These are phyloP conservation scores for Bruguiera parviflora DNA, from an alignment of 345 rosid genomes.

Conservation along the genomic window DNA sequence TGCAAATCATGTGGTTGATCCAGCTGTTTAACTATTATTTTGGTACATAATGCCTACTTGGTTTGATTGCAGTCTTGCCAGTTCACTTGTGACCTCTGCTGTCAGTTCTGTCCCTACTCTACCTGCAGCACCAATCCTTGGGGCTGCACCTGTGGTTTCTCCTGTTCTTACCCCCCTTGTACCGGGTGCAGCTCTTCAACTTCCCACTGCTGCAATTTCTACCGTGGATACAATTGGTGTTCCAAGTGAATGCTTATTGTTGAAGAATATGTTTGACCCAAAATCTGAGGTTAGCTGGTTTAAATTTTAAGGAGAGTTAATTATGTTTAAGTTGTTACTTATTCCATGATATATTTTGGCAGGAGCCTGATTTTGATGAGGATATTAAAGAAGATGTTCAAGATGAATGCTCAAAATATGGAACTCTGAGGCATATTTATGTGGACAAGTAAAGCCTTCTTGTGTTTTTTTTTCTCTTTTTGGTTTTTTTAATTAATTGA, in stretches of 20 bases:
- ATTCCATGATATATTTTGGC: conserved; percentile 18
- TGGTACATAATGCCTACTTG: conserved; percentile 7
- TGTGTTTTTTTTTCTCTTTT: background rate
- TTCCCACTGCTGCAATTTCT: conserved; percentile 43
- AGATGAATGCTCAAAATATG: conserved; percentile 80
- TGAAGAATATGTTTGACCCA: conserved; percentile 97
- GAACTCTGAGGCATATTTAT: conserved; percentile 63
- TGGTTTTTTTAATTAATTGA: too few species aligned
- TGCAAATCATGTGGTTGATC: background rate
- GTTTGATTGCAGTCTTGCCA: conserved; percentile 30
- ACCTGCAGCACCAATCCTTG: conserved; percentile 40
- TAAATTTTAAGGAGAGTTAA: background rate
- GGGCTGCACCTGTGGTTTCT: conserved; percentile 42
- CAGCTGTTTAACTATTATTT: background rate
- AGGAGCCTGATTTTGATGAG: conserved; percentile 82
- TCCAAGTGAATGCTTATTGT: conserved; percentile 74
- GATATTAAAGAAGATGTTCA: conserved; percentile 91
- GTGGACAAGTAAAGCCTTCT: conserved; percentile 67
- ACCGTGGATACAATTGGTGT: conserved; percentile 54
- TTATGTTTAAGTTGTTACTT: background rate
- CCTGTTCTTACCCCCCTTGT: conserved; percentile 50
- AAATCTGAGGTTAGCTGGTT: conserved; percentile 49
- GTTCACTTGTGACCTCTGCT: conserved; percentile 32
- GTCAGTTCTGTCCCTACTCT: conserved; percentile 40
- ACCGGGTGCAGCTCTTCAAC: conserved; percentile 44